Base-by-base conservation (phyloP, 1,139 yeast species). In the Sugiyamaella pinicola region DNA sequence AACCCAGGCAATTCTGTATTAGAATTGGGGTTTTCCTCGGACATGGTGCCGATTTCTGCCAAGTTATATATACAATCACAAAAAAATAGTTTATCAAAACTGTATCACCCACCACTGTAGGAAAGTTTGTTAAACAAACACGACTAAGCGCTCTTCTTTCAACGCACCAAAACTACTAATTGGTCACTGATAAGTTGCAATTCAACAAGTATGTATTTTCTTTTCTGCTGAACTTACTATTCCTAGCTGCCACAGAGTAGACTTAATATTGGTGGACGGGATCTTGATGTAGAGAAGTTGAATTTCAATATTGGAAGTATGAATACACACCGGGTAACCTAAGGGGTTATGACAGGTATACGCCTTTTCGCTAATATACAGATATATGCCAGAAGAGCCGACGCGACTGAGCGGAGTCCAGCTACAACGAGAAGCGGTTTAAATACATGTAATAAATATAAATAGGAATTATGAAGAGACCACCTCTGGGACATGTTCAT, bases 11-110 rank as follows among this genome's bases (percentile, higher is more conserved):
- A 18, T 10, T 42, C 46, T 28, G 37, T 19, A 29, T 42, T 28
- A 15, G 46, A 31, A 28, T 29, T 28, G 26, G 46, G 17, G 17
- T 29, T 31, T 18, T 42, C 46, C 22, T 42, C 46, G 37, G 46
- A 42, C 46, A 42, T 42, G 17, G 13, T 29, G 37, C 8, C 35
- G 37, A 18, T 28, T 28, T 19, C n/a, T 9, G 37, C 13, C 46
- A 15, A 28, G 6, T 35, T 10, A 35, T 4, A 31, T 10, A 24
- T 13, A 5, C 31, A 15, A 42, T 13, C 28, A 35, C 22, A 12
- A 35, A 35, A 35, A 35, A 6, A 3, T 17, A 17, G 24, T 31
- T 8, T 10, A 12, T 10, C 15, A 31, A 10, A 9, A 31, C 13
- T 31, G 13, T n/a, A 35, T 17, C 24, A 9, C 18, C 17, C 12